Base-by-base conservation (phyloP, 148 eudicot genomes). In the Silene uniflora region DNA sequence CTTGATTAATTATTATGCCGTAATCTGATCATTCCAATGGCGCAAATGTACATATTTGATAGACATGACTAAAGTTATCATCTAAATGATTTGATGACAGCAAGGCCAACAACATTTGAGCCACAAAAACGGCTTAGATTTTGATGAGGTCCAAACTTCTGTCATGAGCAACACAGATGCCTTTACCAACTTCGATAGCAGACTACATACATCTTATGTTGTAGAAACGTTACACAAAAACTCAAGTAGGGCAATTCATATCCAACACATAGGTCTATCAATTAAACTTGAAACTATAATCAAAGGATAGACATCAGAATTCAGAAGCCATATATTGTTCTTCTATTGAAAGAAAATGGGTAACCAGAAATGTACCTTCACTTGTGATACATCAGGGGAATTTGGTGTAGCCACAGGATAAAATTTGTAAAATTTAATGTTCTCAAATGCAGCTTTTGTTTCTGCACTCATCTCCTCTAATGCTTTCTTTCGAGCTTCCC, bases 401-500 rank as follows among this genome's bases (percentile, higher is more conserved):
- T 91, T 91, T 65, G 94, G 83, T 23, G 97, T 56, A 6, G 90
- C 32, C 76, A 87, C 90, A 10, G 99, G 99, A 83, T 96, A 96
- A 77, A 88, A 96, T 83, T 96, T 96, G 89, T 85, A 91, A 71
- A 96, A 88, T 81, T 63, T 89, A 79, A 92, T 96, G 72, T 83
- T 87, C 75, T 91, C 72, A 74, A 87, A 87, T 69, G 97, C 99
- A 83, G 88, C 84, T 77, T 76, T 91, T 58, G 86, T 85, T 58
- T 91, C 94, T 60, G 78, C 88, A 65, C 88, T 91, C 98, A 96
- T 87, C 47, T 91, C 97, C 75, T 86, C 97, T 74, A 79, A 61
- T 35, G 92, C 92, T 76, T 88, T 92, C 78, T 70, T 89, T 73
- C 99, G 85, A 61, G 96, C 97, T 83, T 89, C 91, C 87, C 94